Evolutionary conservation across 2,329 filamentous ascomycete species (phyloP).

Genomic region (Sphaerostilbella broomeana): DNA sequence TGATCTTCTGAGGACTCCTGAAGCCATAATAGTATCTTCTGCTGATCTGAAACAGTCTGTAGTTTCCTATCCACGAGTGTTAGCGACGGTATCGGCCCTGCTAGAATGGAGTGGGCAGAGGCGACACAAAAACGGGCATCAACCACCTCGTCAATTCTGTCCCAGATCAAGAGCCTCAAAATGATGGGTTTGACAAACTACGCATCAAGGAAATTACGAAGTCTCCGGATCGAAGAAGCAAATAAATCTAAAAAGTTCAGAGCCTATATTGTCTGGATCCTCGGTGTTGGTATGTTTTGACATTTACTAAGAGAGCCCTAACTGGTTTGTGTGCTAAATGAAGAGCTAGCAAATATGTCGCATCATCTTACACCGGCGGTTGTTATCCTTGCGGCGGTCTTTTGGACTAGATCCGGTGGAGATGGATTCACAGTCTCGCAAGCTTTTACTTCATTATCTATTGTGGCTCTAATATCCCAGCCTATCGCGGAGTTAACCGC

Average conservation of each 20-base stretch:
- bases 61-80: no score
- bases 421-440: conserved; percentile 7
- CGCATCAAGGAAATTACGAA: conserved; percentile 9
- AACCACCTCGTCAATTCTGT: conserved; percentile 24
- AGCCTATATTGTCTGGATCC: conserved; percentile 5
- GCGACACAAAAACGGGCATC: conserved; percentile 26
- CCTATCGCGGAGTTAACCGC: conserved; percentile 8
- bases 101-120: conserved; percentile 29
- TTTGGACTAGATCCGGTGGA: conserved; percentile 12
- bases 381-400: conserved; percentile 12
- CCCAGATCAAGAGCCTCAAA: conserved; percentile 30
- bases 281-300: conserved; percentile 7
- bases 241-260: conserved; percentile 12
- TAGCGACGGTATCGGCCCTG: conserved; percentile 36
- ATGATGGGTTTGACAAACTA: conserved; percentile 26
- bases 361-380: conserved; percentile 12
- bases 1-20: conserved; percentile 5
- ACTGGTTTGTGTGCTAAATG: neutral
- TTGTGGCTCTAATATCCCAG: conserved; percentile 11
- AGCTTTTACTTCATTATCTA: conserved; percentile 14
- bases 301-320: neutral
- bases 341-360: conserved; percentile 1
- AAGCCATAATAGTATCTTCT: conserved; percentile 32
- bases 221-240: conserved; percentile 15
- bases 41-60: conserved; percentile 32